phyloP scores from a whole-genome alignment of 2,329 filamentous ascomycete species.

The Colletotrichum filicis region DNA sequence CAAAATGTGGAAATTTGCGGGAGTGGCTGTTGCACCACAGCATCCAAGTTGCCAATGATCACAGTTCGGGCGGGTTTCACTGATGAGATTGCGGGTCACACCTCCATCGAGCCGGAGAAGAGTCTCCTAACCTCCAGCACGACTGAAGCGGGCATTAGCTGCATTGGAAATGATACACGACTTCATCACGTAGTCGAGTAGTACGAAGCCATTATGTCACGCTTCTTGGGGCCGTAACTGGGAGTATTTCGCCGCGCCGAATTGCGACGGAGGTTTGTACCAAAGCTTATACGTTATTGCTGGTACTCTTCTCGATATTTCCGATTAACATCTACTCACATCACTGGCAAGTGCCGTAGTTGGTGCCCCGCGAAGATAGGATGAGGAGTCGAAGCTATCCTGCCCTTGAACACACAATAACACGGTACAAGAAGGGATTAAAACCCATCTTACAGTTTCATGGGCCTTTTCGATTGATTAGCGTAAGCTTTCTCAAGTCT shows the following conservation, averaged over 20 bases:
- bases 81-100: neutral
- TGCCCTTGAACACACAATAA: neutral
- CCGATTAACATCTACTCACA: neutral
- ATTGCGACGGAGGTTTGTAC: too few species aligned
- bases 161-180: too few species aligned
- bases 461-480: neutral
- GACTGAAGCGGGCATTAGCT: too few species aligned
- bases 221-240: too few species aligned
- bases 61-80: neutral
- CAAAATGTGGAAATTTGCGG: conserved; percentile 3
- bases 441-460: neutral
- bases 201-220: too few species aligned
- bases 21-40: neutral
- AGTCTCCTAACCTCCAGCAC: neutral
- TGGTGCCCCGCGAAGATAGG: neutral
- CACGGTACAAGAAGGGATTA: neutral
- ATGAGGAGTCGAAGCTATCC: neutral
- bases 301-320: neutral
- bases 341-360: neutral
- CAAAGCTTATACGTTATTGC: too few species aligned
- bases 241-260: too few species aligned
- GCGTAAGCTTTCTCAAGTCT: neutral
- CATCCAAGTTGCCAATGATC: neutral
- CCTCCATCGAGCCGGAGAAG: neutral
- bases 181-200: too few species aligned